Evolutionary conservation across 2,329 filamentous ascomycete genomes (phyloP).

Genomic region (Chaetomiaceae sp.): DNA sequence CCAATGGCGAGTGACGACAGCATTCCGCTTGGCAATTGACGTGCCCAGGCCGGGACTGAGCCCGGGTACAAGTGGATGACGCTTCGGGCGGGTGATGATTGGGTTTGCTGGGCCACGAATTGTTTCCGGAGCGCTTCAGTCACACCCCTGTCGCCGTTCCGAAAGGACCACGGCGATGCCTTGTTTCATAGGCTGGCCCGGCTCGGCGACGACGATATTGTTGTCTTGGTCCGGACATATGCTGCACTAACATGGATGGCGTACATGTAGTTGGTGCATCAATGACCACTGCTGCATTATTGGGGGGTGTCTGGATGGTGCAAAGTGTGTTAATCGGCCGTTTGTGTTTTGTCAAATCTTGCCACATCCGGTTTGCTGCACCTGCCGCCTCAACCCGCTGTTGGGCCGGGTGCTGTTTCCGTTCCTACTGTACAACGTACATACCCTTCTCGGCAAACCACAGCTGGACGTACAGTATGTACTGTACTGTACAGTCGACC

Average conservation of each 20-base stretch:
- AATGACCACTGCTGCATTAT: background rate
- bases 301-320: background rate
- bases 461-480: background rate
- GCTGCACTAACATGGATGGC: too few species aligned
- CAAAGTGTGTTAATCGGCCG: background rate
- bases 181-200: constrained; percentile 3
- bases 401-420: constrained; percentile 8
- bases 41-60: constrained; percentile 15
- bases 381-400: background rate
- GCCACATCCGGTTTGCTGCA: constrained; percentile 1
- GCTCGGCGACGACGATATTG: background rate
- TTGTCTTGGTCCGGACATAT: too few species aligned
- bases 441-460: background rate
- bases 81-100: constrained; percentile 23
- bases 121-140: constrained; percentile 28
- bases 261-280: background rate
- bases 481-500: too few species aligned
- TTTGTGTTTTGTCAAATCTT: background rate
- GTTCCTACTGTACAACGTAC: background rate
- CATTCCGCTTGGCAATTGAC: constrained; percentile 20
- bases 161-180: constrained; percentile 11
- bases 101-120: constrained; percentile 25
- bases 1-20: constrained; percentile 26
- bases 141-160: constrained; percentile 24
- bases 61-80: constrained; percentile 22